Percentiles rank a stretch among this genome's conserved stretches.
phyloP scores from a whole-genome alignment of 257 asterid species.

The Scutellaria baicalensis region DNA sequence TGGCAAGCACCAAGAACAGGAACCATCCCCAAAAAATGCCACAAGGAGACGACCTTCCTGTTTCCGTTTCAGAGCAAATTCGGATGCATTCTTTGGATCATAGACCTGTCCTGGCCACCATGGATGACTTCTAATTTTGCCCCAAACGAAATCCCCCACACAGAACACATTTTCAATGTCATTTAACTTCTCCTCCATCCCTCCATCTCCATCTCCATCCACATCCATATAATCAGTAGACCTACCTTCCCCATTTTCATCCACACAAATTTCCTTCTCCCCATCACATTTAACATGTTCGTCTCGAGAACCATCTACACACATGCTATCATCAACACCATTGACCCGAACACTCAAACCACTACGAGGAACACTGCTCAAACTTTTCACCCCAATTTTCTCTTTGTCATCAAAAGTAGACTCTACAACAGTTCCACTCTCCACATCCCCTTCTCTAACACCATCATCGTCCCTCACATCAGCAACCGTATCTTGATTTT shows the following conservation, averaged over 20 bases:
- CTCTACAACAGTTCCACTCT: conserved; percentile 5
- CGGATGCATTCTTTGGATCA: conserved; percentile 58
- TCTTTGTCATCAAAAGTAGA: conserved; percentile 6
- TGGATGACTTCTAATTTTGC: conserved; percentile 67
- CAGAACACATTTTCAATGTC: conserved; percentile 1
- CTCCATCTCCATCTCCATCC: conserved; percentile 3
- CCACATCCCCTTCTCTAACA: not conserved
- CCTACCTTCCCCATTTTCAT: conserved; percentile 1
- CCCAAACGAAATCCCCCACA: conserved; percentile 42
- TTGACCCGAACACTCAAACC: not conserved
- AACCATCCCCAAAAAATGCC: conserved; percentile 42
- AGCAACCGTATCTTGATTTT: conserved; percentile 4
- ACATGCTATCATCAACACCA: not conserved
- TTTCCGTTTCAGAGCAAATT: conserved; percentile 36
- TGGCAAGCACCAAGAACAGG: conserved; percentile 50
- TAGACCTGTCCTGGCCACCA: conserved; percentile 93
- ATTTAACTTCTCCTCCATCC: not conserved
- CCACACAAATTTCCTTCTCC: not conserved
- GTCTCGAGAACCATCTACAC: not conserved
- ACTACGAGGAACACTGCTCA: not conserved
- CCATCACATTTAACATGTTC: not conserved
- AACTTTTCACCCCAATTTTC: not conserved
- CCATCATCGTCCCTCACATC: conserved; percentile 1
- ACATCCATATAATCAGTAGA: not conserved
- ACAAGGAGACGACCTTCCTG: conserved; percentile 39